These are phyloP conservation scores for Magnolia officinalis DNA, from an alignment of 164 flowering plant genomes.

Conservation along the genomic window DNA sequence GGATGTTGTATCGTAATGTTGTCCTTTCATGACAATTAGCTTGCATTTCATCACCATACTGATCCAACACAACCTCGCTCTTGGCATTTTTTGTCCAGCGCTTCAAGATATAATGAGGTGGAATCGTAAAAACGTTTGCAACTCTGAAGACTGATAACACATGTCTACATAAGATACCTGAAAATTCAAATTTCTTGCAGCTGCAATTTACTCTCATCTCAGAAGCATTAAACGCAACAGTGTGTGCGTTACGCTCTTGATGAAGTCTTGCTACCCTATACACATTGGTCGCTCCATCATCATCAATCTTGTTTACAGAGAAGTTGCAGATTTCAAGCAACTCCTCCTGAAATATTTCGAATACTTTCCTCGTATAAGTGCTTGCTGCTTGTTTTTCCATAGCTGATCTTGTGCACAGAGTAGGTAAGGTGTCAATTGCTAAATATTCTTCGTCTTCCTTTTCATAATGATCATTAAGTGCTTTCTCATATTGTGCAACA, in stretches of 20 bases:
- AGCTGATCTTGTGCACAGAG: slow-evolving; percentile 32
- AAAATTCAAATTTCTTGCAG: slow-evolving; percentile 81
- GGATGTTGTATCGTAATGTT: slow-evolving; percentile 42
- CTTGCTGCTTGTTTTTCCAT: slow-evolving; percentile 82
- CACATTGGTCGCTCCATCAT: slow-evolving; percentile 49
- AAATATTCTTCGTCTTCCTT: slow-evolving; percentile 12
- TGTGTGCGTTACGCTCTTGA: slow-evolving; percentile 55
- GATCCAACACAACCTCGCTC: slow-evolving; percentile 37
- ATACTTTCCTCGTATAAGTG: slow-evolving; percentile 61
- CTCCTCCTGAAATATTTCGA: slow-evolving; percentile 74
- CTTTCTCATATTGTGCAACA: slow-evolving; percentile 8
- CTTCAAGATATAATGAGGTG: slow-evolving; percentile 58
- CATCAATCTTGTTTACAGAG: slow-evolving; percentile 59
- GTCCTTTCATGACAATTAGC: slow-evolving; percentile 36
- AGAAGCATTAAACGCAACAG: slow-evolving; percentile 48
- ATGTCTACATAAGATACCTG: slow-evolving; percentile 81
- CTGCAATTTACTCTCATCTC: slow-evolving; percentile 70
- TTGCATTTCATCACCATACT: slow-evolving; percentile 35
- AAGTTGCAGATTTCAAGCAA: slow-evolving; percentile 67
- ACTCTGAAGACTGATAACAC: slow-evolving; percentile 74
- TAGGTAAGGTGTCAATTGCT: slow-evolving; percentile 2
- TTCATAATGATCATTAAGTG: not conserved
- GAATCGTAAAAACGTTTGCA: slow-evolving; percentile 58
- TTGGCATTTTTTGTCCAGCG: slow-evolving; percentile 79
- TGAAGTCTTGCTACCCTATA: slow-evolving; percentile 74